Base-by-base conservation (phyloP, 345 rosid species). In the Euclidium syriacum region DNA sequence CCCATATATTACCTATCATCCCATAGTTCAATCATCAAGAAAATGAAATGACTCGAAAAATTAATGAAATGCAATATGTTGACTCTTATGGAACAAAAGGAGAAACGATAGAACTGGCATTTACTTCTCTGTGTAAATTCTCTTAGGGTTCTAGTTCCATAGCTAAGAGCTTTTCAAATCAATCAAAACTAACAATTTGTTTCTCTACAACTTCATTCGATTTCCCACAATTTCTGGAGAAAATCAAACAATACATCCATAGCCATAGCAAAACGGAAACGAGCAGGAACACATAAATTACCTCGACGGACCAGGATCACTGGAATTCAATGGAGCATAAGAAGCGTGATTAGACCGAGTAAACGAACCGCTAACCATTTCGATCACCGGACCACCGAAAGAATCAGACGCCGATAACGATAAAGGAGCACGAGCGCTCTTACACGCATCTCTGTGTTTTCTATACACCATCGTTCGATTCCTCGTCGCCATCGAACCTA, bases 341-440 rank as follows among this genome's bases (percentile, higher is more conserved):
- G 73, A 56, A n/a, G 77, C 46, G 39, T 74, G 75, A n/a, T 75
- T 82, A 0, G 72, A 77, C 44, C 75, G 77, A 42, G 74, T 63
- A 30, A 85, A 75, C 61, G 88, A 80, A 11, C 79, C 72, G 76
- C 74, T 80, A 19, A 74, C 84, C 78, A 83, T 67, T 68, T 85
- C 83, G 35, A 85, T 83, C 68, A 82, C 88, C 35, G 85, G 80
- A 70, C 85, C 87, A 52, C 58, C 44, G 44, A 74, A 68, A 6
- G 75, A 64, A 65, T 79, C 83, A n/a, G 75, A 62, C 32, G 75
- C 71, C 58, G 77, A 58, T 15, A 68, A 58, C 55, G 77, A 62
- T 22, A 79, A 32, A 18, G 91, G 86, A 74, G 78, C 76, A 36
- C 84, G 82, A 12, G 79, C 86, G 73, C 88, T 80, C 73, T 85